phyloP scores from a whole-genome alignment of 495 filamentous ascomycete genomes.

The Xylaria nigripes region DNA sequence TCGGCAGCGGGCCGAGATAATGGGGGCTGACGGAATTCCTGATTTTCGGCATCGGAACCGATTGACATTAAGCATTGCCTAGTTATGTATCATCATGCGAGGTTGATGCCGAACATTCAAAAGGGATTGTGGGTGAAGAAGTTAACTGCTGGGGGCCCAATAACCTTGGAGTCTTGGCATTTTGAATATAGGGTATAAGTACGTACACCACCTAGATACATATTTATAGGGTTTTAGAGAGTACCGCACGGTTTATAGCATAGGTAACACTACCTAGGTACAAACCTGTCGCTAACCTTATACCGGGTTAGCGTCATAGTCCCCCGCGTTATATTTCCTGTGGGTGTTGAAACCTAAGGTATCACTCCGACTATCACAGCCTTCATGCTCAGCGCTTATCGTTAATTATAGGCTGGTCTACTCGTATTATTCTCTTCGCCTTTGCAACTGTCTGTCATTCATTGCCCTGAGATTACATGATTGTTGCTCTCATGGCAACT shows the following conservation, averaged over 20 bases:
- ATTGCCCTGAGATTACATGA: too few relatives aligned
- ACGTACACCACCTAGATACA: too few relatives aligned
- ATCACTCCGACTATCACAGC: slow-evolving; percentile 5
- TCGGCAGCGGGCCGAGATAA: slow-evolving; percentile 10
- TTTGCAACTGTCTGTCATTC: background rate
- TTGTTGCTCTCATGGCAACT: background rate
- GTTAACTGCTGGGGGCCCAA: too few relatives aligned
- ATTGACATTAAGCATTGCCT: background rate
- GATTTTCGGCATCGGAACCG: background rate
- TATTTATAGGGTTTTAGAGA: too few relatives aligned
- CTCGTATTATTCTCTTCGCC: background rate
- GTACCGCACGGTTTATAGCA: too few relatives aligned
- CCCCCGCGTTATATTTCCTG: too few relatives aligned
- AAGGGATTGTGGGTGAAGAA: background rate
- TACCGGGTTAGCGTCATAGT: background rate
- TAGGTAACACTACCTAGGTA: too few relatives aligned
- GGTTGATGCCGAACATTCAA: background rate
- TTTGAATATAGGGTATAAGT: too few relatives aligned
- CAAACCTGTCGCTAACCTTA: too few relatives aligned
- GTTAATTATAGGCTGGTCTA: slow-evolving; percentile 4
- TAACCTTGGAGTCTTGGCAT: too few relatives aligned
- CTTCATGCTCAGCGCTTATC: slow-evolving; percentile 5
- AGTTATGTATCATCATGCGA: too few relatives aligned
- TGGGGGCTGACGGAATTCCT: slow-evolving; percentile 1
- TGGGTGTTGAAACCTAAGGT: too few relatives aligned